Conservation (phyloP, 176 grass and related monocot species). For the Bolboschoenus planiculmis region DNA sequence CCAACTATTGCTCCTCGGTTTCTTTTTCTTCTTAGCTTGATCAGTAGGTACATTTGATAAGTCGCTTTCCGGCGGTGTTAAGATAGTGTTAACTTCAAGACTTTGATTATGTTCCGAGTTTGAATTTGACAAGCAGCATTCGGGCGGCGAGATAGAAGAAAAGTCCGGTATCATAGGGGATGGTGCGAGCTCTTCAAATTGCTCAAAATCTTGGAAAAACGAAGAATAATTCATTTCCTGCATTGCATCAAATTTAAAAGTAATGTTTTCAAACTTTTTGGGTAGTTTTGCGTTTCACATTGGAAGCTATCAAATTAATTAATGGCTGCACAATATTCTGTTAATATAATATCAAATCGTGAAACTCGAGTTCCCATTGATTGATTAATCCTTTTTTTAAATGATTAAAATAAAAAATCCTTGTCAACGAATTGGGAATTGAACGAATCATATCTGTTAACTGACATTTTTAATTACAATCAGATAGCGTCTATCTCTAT, state of each 20-base stretch:
- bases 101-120: neutral
- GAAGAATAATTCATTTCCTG: constrained; percentile 5
- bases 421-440: neutral
- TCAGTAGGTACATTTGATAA: neutral
- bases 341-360: neutral
- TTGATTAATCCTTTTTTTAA: neutral
- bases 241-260: neutral
- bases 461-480: neutral
- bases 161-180: neutral
- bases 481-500: neutral
- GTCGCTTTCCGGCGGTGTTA: neutral
- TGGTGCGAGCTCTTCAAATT: neutral
- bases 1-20: neutral
- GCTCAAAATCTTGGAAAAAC: constrained; percentile 1
- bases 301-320: neutral
- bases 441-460: neutral
- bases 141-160: neutral
- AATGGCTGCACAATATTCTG: neutral
- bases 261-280: neutral
- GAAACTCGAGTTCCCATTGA: neutral
- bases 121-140: constrained; percentile 11
- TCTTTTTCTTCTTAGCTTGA: neutral
- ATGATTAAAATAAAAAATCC: neutral
- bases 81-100: neutral
- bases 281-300: neutral